Evolutionary conservation across 192 early-diverging fungal species (phyloP).

Genomic region (Entomortierella chlamydospora): DNA sequence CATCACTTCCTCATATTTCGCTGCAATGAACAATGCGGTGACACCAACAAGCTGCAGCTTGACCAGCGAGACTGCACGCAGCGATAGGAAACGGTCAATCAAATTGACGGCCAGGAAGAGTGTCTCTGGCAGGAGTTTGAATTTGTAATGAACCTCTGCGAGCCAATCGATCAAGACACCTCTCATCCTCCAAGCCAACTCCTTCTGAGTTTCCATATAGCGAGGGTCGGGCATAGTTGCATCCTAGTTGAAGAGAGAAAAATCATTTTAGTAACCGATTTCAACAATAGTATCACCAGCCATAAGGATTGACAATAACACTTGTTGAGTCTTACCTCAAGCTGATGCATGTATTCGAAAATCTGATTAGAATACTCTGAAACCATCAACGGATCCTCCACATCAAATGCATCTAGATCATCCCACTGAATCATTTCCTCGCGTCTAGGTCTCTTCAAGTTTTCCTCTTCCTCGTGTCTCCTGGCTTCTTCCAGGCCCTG

Average conservation of each 20-base stretch:
- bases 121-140: constrained; percentile 94
- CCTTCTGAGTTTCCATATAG: constrained; percentile 89
- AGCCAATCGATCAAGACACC: constrained; percentile 96
- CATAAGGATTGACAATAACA: too few species aligned
- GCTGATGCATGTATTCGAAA: constrained; percentile 83
- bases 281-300: too few species aligned
- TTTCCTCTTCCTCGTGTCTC: not conserved
- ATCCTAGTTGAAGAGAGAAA: not conserved
- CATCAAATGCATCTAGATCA: constrained; percentile 30
- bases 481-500: not conserved
- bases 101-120: constrained; percentile 94
- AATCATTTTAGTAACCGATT: not conserved
- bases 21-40: constrained; percentile 88
- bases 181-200: constrained; percentile 94
- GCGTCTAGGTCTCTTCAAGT: constrained; percentile 15
- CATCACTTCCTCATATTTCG: constrained; percentile 95
- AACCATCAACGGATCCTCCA: constrained; percentile 88
- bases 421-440: constrained; percentile 23
- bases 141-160: constrained; percentile 90
- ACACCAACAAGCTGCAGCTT: constrained; percentile 97
- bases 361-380: constrained; percentile 96
- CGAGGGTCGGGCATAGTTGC: constrained; percentile 78
- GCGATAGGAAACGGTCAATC: constrained; percentile 93
- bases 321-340: constrained; percentile 70
- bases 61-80: constrained; percentile 81